These are phyloP conservation scores for Tylopilus rubrobrunneus DNA, from an alignment of 768 basidiomycete genomes.

Conservation along the genomic window DNA sequence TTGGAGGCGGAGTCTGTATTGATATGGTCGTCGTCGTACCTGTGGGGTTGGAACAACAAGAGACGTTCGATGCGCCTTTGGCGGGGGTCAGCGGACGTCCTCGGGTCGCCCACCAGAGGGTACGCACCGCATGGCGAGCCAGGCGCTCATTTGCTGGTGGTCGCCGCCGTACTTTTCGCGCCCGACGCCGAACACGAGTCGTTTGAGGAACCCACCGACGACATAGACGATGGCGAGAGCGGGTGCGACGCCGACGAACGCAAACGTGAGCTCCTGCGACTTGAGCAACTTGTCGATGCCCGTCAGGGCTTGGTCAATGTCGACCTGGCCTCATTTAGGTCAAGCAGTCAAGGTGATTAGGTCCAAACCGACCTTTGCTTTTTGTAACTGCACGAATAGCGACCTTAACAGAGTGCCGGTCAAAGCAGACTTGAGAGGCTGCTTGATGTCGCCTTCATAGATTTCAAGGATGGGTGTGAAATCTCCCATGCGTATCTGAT, in stretches of 20 bases:
- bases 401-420: slow-evolving; percentile 79
- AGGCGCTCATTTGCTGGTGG: slow-evolving; percentile 50
- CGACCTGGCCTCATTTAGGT: slow-evolving; percentile 53
- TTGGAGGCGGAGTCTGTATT: slow-evolving; percentile 12
- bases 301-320: slow-evolving; percentile 83
- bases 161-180: slow-evolving; percentile 57
- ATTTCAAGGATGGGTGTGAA: slow-evolving; percentile 81
- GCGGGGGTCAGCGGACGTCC: slow-evolving; percentile 5
- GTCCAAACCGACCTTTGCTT: slow-evolving; percentile 67
- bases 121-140: slow-evolving; percentile 66
- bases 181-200: slow-evolving; percentile 45
- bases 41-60: slow-evolving; percentile 46
- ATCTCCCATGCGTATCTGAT: slow-evolving; percentile 72
- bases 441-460: slow-evolving; percentile 90
- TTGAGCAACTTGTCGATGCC: slow-evolving; percentile 93
- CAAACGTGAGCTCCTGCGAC: slow-evolving; percentile 94
- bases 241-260: slow-evolving; percentile 94
- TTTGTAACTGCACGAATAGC: slow-evolving; percentile 90
- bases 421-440: slow-evolving; percentile 80
- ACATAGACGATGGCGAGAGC: slow-evolving; percentile 78
- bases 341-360: background rate
- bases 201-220: slow-evolving; percentile 47
- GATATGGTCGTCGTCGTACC: slow-evolving; percentile 3
- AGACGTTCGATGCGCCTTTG: slow-evolving; percentile 65
- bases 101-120: background rate